Evolutionary conservation across 75 land plant genomes (phyloP).

Genomic region (Pseudotsuga menziesii): DNA sequence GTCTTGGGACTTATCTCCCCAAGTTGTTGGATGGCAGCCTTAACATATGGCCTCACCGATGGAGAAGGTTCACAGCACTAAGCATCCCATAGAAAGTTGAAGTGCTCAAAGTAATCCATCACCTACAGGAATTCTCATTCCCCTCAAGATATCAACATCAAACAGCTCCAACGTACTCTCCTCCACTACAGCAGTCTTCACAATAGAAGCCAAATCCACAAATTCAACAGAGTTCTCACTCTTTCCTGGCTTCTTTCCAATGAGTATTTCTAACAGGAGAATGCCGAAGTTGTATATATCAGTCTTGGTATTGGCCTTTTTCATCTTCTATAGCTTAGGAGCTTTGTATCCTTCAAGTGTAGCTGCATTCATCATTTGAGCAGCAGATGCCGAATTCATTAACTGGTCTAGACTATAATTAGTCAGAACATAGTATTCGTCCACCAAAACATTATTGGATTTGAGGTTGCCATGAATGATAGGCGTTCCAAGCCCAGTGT

Average conservation of each 20-base stretch:
- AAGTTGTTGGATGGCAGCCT: slow-evolving; percentile 48
- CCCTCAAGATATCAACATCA: slow-evolving; percentile 23
- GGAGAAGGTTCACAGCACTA: slow-evolving; percentile 78
- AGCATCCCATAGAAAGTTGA: slow-evolving; percentile 82
- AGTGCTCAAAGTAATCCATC: slow-evolving; percentile 50
- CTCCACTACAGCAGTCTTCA: slow-evolving; percentile 30
- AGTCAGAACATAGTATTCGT: slow-evolving; percentile 27
- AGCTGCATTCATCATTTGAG: slow-evolving; percentile 15
- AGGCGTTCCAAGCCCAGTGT: slow-evolving; percentile 15
- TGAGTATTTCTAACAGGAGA: slow-evolving; percentile 16
- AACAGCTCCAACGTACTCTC: slow-evolving; percentile 31
- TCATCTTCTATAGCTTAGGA: slow-evolving; percentile 15
- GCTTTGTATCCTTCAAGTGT: slow-evolving; percentile 29
- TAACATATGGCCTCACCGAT: slow-evolving; percentile 50
- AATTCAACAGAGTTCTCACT: slow-evolving; percentile 3
- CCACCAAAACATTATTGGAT: slow-evolving; percentile 35
- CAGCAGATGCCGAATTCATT: slow-evolving; percentile 15
- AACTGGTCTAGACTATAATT: slow-evolving; percentile 27
- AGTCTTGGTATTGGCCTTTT: slow-evolving; percentile 25
- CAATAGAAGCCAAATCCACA: slow-evolving; percentile 20
- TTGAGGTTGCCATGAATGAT: slow-evolving; percentile 35
- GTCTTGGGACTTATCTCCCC: slow-evolving; percentile 50
- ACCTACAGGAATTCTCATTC: slow-evolving; percentile 26
- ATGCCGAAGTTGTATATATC: slow-evolving; percentile 27
- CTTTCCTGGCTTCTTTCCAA: slow-evolving; percentile 16